Evolutionary conservation across 140 eudicot genomes (phyloP).

Genomic region (Erigeron philadelphicus): DNA sequence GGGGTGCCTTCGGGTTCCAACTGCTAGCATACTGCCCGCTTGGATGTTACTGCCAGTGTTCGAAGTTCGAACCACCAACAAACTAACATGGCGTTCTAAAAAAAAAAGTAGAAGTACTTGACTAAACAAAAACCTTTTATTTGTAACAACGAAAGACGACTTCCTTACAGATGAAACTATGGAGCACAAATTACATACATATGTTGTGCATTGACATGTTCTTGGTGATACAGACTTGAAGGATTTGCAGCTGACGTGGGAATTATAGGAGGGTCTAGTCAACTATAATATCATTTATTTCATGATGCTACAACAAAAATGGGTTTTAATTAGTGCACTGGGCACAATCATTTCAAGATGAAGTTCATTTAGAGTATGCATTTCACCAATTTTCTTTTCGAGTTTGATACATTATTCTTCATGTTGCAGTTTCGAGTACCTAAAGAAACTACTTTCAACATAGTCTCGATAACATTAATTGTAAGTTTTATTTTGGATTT

Average conservation of each 20-base stretch:
- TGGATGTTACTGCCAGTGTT: too few relatives aligned
- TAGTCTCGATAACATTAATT: background rate
- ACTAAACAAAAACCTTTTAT: too few relatives aligned
- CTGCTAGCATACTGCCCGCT: too few relatives aligned
- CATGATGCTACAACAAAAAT: too few relatives aligned
- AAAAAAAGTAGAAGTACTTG: too few relatives aligned
- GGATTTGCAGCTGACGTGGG: background rate
- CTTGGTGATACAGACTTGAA: background rate
- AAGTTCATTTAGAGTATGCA: background rate
- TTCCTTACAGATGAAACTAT: background rate
- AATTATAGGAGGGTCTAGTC: too few relatives aligned
- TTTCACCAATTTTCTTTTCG: conserved; percentile 5
- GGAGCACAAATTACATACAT: conserved; percentile 3
- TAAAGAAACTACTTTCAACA: background rate
- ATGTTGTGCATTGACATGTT: background rate
- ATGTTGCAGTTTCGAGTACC: background rate
- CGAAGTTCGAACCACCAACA: too few relatives aligned
- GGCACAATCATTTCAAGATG: background rate
- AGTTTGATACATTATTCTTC: background rate
- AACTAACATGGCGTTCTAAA: too few relatives aligned
- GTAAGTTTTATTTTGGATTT: background rate
- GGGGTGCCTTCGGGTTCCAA: too few relatives aligned
- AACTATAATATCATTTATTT: too few relatives aligned
- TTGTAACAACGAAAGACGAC: background rate
- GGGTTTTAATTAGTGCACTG: too few relatives aligned